Evolutionary conservation across 768 basidiomycete species (phyloP).

Genomic region (Tephrocybe rancida): DNA sequence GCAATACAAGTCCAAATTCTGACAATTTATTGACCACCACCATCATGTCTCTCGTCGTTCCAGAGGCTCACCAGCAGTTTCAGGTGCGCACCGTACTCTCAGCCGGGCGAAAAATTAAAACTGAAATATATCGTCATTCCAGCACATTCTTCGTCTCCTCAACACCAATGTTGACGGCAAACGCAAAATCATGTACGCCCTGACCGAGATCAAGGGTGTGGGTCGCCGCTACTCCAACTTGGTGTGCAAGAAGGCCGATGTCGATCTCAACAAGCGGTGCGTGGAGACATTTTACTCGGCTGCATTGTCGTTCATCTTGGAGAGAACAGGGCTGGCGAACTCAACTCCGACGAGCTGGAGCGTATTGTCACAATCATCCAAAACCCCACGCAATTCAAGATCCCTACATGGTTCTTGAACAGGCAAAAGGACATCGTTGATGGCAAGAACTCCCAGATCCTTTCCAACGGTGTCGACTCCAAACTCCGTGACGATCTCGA

Average conservation of each 20-base stretch:
- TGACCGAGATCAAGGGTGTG: constrained; percentile 99
- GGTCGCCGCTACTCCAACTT: constrained; percentile 98
- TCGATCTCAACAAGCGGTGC: constrained; percentile 97
- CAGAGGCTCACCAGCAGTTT: constrained; percentile 94
- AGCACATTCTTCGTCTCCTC: constrained; percentile 99
- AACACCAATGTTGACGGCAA: constrained; percentile 99
- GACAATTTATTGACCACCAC: constrained; percentile 19
- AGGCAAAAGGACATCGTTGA: constrained; percentile 98
- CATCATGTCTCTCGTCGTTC: constrained; percentile 95
- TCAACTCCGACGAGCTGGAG: constrained; percentile 99
- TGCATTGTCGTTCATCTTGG: background rate
- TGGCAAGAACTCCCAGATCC: constrained; percentile 94
- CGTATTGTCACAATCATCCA: constrained; percentile 99
- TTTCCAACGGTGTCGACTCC: constrained; percentile 96
- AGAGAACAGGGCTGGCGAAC: constrained; percentile 84
- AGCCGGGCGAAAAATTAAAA: background rate
- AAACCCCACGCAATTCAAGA: constrained; percentile 99
- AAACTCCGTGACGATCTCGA: constrained; percentile 98
- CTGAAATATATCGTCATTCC: constrained; percentile 13
- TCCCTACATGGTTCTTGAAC: constrained; percentile 99
- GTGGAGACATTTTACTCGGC: constrained; percentile 30
- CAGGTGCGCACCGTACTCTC: constrained; percentile 56
- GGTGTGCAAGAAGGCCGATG: constrained; percentile 99
- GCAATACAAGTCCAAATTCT: constrained; percentile 20
- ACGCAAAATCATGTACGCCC: constrained; percentile 98